phyloP scores from a whole-genome alignment of 176 grass and related monocot species.

The Typha latifolia region DNA sequence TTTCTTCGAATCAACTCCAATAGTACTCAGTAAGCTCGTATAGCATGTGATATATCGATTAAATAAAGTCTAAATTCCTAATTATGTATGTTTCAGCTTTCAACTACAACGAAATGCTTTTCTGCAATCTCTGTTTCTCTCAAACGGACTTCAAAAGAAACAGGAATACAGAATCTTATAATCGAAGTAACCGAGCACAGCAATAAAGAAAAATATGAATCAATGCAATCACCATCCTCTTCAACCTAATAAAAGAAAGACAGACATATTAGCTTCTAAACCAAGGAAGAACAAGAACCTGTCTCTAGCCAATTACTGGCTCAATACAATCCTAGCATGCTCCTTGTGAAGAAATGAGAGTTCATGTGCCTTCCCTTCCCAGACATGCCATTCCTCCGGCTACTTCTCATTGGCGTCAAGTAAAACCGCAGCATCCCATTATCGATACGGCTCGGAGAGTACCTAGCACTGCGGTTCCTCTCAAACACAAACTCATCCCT shows the following conservation, averaged over 20 bases:
- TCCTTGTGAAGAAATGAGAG: conserved; percentile 68
- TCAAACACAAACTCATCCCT: conserved; percentile 49
- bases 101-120: too few species aligned
- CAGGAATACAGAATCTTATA: too few species aligned
- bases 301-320: background rate
- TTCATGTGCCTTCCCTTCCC: conserved; percentile 53
- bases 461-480: conserved; percentile 72
- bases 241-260: conserved; percentile 7
- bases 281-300: background rate
- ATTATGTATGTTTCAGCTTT: too few species aligned
- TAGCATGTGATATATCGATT: too few species aligned
- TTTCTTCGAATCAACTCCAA: too few species aligned
- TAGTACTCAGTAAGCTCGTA: too few species aligned
- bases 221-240: conserved; percentile 1
- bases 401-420: conserved; percentile 66
- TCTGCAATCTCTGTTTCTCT: too few species aligned
- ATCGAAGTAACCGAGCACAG: background rate
- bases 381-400: conserved; percentile 42
- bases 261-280: conserved; percentile 23
- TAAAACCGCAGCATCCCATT: conserved; percentile 96
- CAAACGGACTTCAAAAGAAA: too few species aligned
- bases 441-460: conserved; percentile 68
- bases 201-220: background rate
- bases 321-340: conserved; percentile 71
- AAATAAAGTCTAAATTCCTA: too few species aligned